These are phyloP conservation scores for Herpetospermum pedunculosum DNA, from an alignment of 306 rosid species.

Conservation along the genomic window DNA sequence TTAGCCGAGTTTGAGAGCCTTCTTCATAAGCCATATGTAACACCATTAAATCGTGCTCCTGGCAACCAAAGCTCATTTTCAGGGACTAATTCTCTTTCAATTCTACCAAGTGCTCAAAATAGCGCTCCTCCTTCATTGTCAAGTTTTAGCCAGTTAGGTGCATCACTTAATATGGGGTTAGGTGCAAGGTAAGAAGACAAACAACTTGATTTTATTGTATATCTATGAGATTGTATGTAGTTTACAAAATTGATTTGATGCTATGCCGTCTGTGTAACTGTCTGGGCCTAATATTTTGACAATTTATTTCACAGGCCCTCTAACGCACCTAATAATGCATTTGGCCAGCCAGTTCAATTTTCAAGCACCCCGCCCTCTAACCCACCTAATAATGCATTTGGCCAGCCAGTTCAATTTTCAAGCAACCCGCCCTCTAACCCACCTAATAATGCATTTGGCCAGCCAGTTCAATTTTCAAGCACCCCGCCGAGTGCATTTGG, in stretches of 20 bases:
- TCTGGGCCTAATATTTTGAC: neutral
- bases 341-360: slow-evolving; percentile 24
- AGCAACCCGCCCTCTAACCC: slow-evolving; percentile 28
- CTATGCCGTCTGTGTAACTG: neutral
- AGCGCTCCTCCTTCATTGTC: slow-evolving; percentile 54
- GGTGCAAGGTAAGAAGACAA: slow-evolving; percentile 35
- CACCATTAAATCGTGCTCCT: slow-evolving; percentile 22
- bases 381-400: slow-evolving; percentile 21
- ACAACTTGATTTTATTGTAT: neutral
- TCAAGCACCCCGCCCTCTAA: slow-evolving; percentile 26
- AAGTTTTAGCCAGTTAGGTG: slow-evolving; percentile 69
- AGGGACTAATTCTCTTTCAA: slow-evolving; percentile 28
- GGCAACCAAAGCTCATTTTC: slow-evolving; percentile 29
- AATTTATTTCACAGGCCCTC: slow-evolving; percentile 35
- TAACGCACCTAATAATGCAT: slow-evolving; percentile 24
- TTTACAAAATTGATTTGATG: neutral
- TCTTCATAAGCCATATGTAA: slow-evolving; percentile 36
- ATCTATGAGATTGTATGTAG: neutral
- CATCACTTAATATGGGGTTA: slow-evolving; percentile 37
- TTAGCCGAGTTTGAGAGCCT: slow-evolving; percentile 58
- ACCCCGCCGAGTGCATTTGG: slow-evolving; percentile 18
- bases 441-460: slow-evolving; percentile 19
- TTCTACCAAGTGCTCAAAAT: slow-evolving; percentile 26
- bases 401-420: slow-evolving; percentile 26
- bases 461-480: slow-evolving; percentile 24